A percentile compares a stretch with the other conserved stretches of the same genome.
These are phyloP conservation scores for Verticillium klebahnii DNA, from an alignment of 2,329 filamentous ascomycete species.

Conservation along the genomic window DNA sequence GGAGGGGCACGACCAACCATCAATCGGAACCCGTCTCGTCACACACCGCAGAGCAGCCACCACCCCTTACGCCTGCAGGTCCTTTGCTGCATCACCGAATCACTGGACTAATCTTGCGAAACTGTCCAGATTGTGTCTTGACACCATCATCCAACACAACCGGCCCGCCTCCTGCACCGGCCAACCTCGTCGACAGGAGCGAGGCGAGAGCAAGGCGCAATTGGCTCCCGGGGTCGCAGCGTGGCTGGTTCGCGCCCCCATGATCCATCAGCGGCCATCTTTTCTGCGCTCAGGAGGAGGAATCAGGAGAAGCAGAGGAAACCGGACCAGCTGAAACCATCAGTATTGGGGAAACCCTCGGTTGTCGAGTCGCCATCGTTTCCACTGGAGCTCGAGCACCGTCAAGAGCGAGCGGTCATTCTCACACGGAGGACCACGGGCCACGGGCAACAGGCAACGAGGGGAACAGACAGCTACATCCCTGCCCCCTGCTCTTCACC, in stretches of 20 bases:
- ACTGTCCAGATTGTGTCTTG: neutral
- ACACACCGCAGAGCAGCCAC: neutral
- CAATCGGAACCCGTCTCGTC: neutral
- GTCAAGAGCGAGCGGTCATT: neutral
- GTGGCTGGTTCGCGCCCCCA: neutral
- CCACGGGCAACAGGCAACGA: neutral
- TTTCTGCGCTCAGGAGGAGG: neutral
- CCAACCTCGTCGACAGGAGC: neutral
- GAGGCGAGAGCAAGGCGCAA: neutral
- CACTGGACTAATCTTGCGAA: neutral
- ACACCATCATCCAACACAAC: neutral
- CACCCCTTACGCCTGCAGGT: neutral
- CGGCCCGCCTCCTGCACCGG: neutral
- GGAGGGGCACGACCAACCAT: neutral
- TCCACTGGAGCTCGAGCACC: neutral
- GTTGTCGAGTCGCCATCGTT: neutral
- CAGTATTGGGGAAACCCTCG: neutral
- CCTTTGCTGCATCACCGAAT: neutral
- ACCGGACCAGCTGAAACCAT: neutral
- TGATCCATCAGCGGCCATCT: neutral
- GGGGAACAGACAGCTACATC: neutral
- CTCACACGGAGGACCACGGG: neutral
- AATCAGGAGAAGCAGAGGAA: neutral
- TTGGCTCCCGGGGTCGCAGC: neutral
- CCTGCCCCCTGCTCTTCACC: slow-evolving; percentile 2